These are phyloP conservation scores for Tolypocladium album DNA, from an alignment of 2,329 filamentous ascomycete genomes.

Conservation along the genomic window DNA sequence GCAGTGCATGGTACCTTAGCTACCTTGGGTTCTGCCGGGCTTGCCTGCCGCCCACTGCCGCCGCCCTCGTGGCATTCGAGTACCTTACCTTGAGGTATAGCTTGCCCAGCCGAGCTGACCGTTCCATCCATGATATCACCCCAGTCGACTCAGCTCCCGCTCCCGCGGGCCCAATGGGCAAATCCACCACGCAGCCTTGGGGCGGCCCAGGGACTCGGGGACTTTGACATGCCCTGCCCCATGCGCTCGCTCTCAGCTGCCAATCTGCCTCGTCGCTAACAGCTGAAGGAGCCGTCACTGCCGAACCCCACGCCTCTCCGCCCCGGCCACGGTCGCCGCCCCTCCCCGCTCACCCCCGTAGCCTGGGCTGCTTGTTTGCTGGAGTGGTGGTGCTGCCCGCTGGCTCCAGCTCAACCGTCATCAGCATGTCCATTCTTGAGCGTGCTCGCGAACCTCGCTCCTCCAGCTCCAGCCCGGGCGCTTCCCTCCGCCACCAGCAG, in stretches of 20 bases:
- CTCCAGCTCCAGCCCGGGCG: background rate
- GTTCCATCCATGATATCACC: background rate
- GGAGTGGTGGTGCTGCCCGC: background rate
- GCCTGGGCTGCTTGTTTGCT: background rate
- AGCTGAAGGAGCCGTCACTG: background rate
- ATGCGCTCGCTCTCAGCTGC: background rate
- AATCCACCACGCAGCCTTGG: background rate
- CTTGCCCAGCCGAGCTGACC: background rate
- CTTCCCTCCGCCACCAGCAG: background rate
- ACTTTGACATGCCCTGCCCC: no score
- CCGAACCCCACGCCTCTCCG: background rate
- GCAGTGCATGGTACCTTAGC: no score
- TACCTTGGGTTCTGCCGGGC: background rate
- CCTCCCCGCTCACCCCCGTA: background rate
- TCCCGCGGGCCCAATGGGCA: background rate
- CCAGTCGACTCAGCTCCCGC: background rate
- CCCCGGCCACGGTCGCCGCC: background rate
- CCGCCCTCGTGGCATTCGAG: background rate
- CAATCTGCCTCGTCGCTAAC: background rate
- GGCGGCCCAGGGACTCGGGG: no score
- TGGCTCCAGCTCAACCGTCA: background rate
- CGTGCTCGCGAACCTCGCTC: background rate
- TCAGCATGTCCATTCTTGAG: background rate
- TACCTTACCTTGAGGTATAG: no score
- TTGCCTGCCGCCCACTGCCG: background rate